Conservation (phyloP, 2,329 filamentous ascomycete genomes). For the Colletotrichum acutatum region DNA sequence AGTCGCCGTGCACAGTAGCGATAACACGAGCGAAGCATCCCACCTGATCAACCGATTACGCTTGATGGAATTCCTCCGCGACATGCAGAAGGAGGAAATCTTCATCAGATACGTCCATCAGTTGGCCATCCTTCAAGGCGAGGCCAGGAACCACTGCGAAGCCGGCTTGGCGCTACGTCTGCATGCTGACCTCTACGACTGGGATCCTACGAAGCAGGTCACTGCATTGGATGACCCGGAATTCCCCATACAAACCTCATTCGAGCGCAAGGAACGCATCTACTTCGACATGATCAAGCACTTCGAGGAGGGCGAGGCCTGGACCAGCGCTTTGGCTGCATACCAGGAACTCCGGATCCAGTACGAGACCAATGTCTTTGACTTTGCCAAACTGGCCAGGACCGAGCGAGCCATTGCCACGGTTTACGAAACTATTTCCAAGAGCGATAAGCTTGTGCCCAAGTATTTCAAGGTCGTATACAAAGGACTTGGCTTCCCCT, state of each 20-base stretch:
- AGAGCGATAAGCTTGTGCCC: slow-evolving; percentile 80
- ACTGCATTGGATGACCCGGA: slow-evolving; percentile 76
- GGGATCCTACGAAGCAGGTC: slow-evolving; percentile 79
- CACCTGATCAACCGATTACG: slow-evolving; percentile 89
- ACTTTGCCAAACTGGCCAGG: slow-evolving; percentile 90
- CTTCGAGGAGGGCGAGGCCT: slow-evolving; percentile 94
- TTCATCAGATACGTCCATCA: slow-evolving; percentile 97
- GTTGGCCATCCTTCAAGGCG: slow-evolving; percentile 80
- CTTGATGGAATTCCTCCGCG: slow-evolving; percentile 94
- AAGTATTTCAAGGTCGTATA: slow-evolving; percentile 94
- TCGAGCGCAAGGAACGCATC: slow-evolving; percentile 91
- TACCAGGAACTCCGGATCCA: slow-evolving; percentile 93
- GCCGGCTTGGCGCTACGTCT: slow-evolving; percentile 89
- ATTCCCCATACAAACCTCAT: slow-evolving; percentile 86
- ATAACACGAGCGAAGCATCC: slow-evolving; percentile 77
- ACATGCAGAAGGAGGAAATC: slow-evolving; percentile 97
- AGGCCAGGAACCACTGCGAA: slow-evolving; percentile 83
- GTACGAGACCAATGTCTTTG: slow-evolving; percentile 89
- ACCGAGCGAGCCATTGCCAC: slow-evolving; percentile 91
- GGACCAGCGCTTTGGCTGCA: slow-evolving; percentile 86
- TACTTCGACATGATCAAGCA: slow-evolving; percentile 96
- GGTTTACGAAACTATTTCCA: slow-evolving; percentile 89
- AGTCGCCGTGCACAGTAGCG: slow-evolving; percentile 86
- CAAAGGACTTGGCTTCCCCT: slow-evolving; percentile 87
- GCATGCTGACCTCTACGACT: slow-evolving; percentile 92